These are phyloP conservation scores for Sicyos edulis DNA, from an alignment of 306 rosid genomes.

Conservation along the genomic window DNA sequence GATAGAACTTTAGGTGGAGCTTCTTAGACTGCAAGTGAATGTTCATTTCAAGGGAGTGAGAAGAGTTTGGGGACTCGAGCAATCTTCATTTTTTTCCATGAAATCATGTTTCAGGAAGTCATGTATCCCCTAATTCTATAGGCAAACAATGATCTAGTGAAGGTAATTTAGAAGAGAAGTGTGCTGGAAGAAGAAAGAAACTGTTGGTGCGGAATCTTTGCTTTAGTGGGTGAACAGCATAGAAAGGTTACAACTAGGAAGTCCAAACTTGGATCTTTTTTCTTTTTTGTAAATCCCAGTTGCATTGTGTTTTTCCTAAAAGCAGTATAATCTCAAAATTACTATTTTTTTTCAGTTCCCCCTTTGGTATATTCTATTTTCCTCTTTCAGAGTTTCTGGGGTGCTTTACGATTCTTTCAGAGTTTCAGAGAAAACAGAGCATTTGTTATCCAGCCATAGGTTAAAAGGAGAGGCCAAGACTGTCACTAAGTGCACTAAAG, in stretches of 20 bases:
- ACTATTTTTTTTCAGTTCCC: not conserved
- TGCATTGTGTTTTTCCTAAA: not conserved
- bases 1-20: not conserved
- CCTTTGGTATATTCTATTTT: not conserved
- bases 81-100: not conserved
- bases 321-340: not conserved
- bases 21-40: not conserved
- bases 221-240: not conserved
- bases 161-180: not conserved
- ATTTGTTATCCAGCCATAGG: not conserved
- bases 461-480: not conserved
- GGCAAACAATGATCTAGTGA: not conserved
- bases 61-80: not conserved
- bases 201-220: conserved; percentile 1
- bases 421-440: not conserved
- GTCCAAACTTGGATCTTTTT: not conserved
- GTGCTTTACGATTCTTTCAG: not conserved
- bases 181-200: not conserved
- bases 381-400: not conserved
- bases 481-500: not conserved
- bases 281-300: not conserved
- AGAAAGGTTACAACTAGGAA: not conserved
- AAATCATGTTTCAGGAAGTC: not conserved
- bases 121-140: not conserved
- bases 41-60: not conserved